Percentiles rank a stretch among this genome's conserved stretches.
phyloP scores from a whole-genome alignment of 2,329 filamentous ascomycete genomes.

The Monosporascus ibericus region DNA sequence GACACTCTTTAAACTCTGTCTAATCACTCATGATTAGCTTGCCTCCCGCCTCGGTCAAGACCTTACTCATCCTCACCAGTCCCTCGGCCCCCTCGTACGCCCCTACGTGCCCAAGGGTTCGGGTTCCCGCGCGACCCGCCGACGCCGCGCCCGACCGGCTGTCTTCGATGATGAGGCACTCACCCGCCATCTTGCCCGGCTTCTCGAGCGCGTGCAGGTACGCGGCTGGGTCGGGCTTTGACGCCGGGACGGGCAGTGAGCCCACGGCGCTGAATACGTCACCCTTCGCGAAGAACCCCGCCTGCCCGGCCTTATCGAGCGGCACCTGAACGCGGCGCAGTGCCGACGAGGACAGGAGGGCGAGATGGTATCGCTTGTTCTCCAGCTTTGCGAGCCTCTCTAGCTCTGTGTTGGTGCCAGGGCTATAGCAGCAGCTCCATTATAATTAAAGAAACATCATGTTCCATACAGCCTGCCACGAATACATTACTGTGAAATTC shows the following conservation, averaged over 20 bases:
- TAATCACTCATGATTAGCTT: too few relatives aligned
- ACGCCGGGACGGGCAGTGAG: slow-evolving; percentile 71
- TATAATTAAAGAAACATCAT: too few relatives aligned
- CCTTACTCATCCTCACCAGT: too few relatives aligned
- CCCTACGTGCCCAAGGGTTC: too few relatives aligned
- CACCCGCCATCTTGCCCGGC: slow-evolving; percentile 62
- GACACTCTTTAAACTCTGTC: too few relatives aligned
- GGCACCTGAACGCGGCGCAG: slow-evolving; percentile 71
- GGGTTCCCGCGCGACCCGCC: too few relatives aligned
- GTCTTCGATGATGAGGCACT: slow-evolving; percentile 82
- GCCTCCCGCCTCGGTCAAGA: too few relatives aligned
- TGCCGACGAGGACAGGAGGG: slow-evolving; percentile 77
- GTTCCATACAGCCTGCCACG: too few relatives aligned
- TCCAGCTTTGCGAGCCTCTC: slow-evolving; percentile 53
- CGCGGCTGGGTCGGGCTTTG: slow-evolving; percentile 86
- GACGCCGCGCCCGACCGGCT: slow-evolving; percentile 33
- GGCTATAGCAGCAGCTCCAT: slow-evolving; percentile 27
- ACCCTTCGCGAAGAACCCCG: slow-evolving; percentile 70
- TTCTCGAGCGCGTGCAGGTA: slow-evolving; percentile 73
- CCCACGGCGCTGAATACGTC: slow-evolving; percentile 78
- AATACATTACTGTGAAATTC: too few relatives aligned
- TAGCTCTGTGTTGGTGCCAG: slow-evolving; percentile 62
- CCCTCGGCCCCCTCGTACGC: too few relatives aligned
- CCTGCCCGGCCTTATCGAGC: slow-evolving; percentile 72
- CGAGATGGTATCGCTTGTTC: slow-evolving; percentile 56